Evolutionary conservation across 176 grass and related monocot species (phyloP), one percentile per base, ranked within the genome.

Genomic region (Panicum miliaceum): DNA sequence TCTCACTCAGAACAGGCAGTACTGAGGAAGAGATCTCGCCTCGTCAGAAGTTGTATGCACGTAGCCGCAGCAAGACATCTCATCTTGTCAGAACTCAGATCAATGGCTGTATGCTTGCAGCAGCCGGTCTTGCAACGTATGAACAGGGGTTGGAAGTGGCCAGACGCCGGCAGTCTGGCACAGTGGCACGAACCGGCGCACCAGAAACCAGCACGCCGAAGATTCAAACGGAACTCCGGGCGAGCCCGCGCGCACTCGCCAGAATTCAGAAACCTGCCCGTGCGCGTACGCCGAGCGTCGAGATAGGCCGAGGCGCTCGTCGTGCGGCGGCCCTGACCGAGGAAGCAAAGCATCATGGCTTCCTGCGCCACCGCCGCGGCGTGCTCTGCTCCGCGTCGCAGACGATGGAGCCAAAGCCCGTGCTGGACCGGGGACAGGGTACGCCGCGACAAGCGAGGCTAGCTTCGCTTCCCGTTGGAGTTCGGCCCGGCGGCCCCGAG

Each of bases 391-490:
- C 3, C 3, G 11, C 47, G 2, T 6, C 36, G 42, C 68, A 3
- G 64, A 14, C 38, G 80, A 18, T 6, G 9, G 35, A 40, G 19
- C 36, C 35, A 4, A 1, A 7, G 50, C n/a, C 56, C 57, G 57
- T 60, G 56, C 22, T 23, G 56, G 56, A 12, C 53, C 8, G 53
- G 53, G 40, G 37, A 88, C 85, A 81, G 40, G 76, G 3, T 10
- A 76, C 20, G 68, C 68, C 42, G 61, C 85, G 85, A 91, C 85
- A 76, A 70, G 46, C 52, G 32, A 45, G 73, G 76, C 43, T 10
- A 45, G 43, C 46, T 48, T 47, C 12, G 4, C 84, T 50, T 64
- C 68, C 77, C 78, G 18, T 80, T 34, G 84, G 68, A 64, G 76
- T 80, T 40, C 26, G 68, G 68, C 68, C 68, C 58, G 27, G 56